Conservation (phyloP, 768 basidiomycete species). For the Hygrocybe coccinea region DNA sequence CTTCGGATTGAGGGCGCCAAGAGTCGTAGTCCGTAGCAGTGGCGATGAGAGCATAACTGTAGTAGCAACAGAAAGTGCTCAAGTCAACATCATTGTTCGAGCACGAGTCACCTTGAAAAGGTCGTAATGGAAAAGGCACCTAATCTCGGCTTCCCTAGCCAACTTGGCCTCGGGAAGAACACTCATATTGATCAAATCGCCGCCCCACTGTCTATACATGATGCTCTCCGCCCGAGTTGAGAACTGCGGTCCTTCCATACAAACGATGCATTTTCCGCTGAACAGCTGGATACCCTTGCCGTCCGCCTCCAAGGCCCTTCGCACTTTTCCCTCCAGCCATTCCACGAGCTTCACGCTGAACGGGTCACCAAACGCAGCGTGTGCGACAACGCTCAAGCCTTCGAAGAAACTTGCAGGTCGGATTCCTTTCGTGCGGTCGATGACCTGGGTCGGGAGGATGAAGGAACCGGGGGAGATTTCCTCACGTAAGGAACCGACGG, state of each 20-base stretch:
- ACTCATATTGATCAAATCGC: conserved; percentile 95
- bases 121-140: conserved; percentile 42
- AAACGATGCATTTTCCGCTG: conserved; percentile 80
- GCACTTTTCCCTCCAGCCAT: conserved; percentile 65
- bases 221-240: conserved; percentile 94
- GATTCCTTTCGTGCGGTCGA: conserved; percentile 93
- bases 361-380: conserved; percentile 92
- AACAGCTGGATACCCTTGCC: conserved; percentile 66
- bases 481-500: conserved; percentile 91
- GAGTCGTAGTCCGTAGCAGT: conserved; percentile 94
- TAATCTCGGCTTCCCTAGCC: conserved; percentile 90
- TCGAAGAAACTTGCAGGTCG: conserved; percentile 88
- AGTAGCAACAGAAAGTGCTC: neutral
- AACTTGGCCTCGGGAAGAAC: conserved; percentile 96
- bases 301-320: conserved; percentile 54
- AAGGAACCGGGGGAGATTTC: conserved; percentile 90
- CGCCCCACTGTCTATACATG: conserved; percentile 93
- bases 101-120: no score
- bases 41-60: conserved; percentile 86
- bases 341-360: conserved; percentile 61
- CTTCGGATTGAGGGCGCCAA: conserved; percentile 75
- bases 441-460: conserved; percentile 84
- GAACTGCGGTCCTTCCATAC: conserved; percentile 98
- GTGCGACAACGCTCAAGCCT: conserved; percentile 75
- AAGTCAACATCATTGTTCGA: neutral